Base-by-base conservation (phyloP, 1,284 basidiomycete genomes). In the Sanghuangporus baumii region DNA sequence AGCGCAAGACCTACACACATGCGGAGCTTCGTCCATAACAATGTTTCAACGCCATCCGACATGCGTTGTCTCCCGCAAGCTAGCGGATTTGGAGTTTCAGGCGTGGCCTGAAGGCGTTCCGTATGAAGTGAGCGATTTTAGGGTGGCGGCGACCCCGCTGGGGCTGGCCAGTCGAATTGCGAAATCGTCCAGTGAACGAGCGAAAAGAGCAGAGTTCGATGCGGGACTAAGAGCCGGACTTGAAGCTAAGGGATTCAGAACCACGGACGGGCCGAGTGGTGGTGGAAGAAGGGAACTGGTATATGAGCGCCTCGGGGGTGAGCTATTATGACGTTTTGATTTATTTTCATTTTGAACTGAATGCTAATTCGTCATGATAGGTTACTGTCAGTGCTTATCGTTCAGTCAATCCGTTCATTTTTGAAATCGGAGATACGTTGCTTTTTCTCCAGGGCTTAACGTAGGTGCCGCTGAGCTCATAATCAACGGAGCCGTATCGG, bases 61-160 rank as follows among this genome's bases (percentile, higher is more conserved):
- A 9, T 50, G 48, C n/a, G 61, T 65, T 14, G 72, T 78, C 31
- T 70, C 73, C 2, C 68, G 72, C 6, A 63, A 67, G 48, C 74
- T 69, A 43, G 74, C 69, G 37, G 67, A 72, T 47, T 71, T 58
- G 5, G 65, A 60, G 47, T 63, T 77, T 47, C 66, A 67, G 34
- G 59, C 56, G 5, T 84, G 75, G 72, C 76, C 77, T 2, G 74
- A 78, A 60, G 76, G 73, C 18, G 73, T 76, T 3, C 77, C 80
- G 1, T 66, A 73, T 1, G 76, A 79, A 6, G 70, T 78, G 6
- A 74, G 78, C 36, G 83, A 86, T 70, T 74, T 85, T 59, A 75
- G 74, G 63, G 72, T 74, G 50, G 71, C 72, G 18, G 72, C 77
- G 9, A 71, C 74, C 26, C 82, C 83, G 2, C 63, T 79, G 31